Evolutionary conservation across 148 eudicot genomes (phyloP), one percentile per base, ranked within the genome.

Genomic region (Chenopodium berlandieri): DNA sequence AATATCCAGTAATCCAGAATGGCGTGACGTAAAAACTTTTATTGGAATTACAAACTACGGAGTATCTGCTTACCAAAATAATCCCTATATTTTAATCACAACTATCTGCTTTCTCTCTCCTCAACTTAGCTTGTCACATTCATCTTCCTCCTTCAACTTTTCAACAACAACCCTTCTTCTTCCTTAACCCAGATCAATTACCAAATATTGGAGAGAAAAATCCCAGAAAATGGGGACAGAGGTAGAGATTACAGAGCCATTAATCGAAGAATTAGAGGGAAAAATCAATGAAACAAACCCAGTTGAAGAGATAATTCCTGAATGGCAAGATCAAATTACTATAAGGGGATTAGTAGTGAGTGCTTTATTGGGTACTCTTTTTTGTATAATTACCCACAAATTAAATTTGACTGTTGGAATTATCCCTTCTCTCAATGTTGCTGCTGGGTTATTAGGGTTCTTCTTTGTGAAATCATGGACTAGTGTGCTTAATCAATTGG

Each of bases 401-500:
- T 90, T 94, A 7, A 94, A 94, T 89, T 85, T 94, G 2, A 94
- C 97, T 1, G 97, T 91, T 34, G 98, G 98, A 23, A 93, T 94
- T 13, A 93, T 94, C 54, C 98, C 98, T 0, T 94, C 98, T 9
- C 92, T 94, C 34, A 94, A 94, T 80, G 98, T 94, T 7, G 97
- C 93, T 13, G 98, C 98, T 78, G 98, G 98, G 8, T 84, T 94
- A 82, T 83, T 94, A 0, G 95, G 98, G 3, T 94, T 94, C 84
- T 94, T 94, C 90, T 90, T 90, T 62, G 90, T 94, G 46, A 94
- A 93, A 83, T 87, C 94, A 1, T 94, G 98, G 97, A 92, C 97
- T 34, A 75, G 83, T 5, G 75, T 91, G 52, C 37, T 87, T 52
- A 76, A 89, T 17, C 89, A 86, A 75, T 85, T 93, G 8, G 97